These are phyloP conservation scores for Boletus fagicola DNA, from an alignment of 768 basidiomycete genomes.

Conservation along the genomic window DNA sequence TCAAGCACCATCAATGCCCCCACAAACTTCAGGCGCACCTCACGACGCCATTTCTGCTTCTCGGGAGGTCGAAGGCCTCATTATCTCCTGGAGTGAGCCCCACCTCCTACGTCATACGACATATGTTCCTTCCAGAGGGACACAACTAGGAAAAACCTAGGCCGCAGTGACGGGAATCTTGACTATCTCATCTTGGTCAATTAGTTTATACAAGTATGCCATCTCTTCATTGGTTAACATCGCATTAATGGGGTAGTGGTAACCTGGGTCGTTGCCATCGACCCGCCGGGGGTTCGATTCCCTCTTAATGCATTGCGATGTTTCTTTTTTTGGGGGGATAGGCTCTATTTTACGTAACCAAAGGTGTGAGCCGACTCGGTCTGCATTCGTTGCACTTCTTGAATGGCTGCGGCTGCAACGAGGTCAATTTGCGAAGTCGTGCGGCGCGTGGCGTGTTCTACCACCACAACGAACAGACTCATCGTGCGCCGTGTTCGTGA, in stretches of 20 bases:
- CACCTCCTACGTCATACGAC: no score
- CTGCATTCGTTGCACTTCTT: not conserved
- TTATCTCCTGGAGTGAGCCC: no score
- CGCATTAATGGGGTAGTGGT: slow-evolving; percentile 64
- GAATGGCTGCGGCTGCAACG: not conserved
- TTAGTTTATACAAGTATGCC: not conserved
- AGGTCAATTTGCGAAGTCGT: slow-evolving; percentile 1
- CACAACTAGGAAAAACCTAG: no score
- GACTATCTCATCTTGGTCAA: not conserved
- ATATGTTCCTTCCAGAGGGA: no score
- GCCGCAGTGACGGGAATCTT: no score
- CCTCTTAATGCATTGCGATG: slow-evolving; percentile 29
- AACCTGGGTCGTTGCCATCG: slow-evolving; percentile 71
- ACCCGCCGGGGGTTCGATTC: slow-evolving; percentile 88
- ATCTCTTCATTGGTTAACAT: not conserved
- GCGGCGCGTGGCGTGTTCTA: not conserved
- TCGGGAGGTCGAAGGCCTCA: no score
- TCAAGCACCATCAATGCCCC: no score
- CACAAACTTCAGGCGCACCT: no score
- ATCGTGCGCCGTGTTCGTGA: slow-evolving; percentile 8
- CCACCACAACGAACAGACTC: not conserved
- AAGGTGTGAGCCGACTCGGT: not conserved
- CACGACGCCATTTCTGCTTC: no score
- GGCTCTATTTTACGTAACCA: not conserved
- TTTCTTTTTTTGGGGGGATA: not conserved